Conservation (phyloP, 805 yeast genomes). For the Suhomyces faveliae region DNA sequence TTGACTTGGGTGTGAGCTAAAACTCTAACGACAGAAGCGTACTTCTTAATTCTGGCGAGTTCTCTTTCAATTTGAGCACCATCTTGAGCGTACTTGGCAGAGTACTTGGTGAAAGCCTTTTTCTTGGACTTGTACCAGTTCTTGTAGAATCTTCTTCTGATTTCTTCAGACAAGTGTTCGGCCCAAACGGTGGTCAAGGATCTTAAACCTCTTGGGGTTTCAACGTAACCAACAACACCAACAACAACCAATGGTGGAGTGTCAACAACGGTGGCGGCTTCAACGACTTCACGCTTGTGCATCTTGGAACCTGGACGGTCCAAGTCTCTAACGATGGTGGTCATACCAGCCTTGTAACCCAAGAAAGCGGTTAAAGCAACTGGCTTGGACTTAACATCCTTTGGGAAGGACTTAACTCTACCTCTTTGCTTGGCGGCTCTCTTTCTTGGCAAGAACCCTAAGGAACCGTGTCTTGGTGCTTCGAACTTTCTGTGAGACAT, state of each 20-base stretch:
- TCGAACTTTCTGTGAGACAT: constrained; percentile 99
- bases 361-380: constrained; percentile 99
- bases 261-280: constrained; percentile 99
- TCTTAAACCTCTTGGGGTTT: constrained; percentile 99
- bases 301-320: constrained; percentile 99
- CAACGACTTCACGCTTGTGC: constrained; percentile 99
- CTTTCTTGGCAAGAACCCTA: constrained; percentile 99
- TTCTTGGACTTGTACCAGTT: constrained; percentile 99
- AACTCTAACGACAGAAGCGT: constrained; percentile 98
- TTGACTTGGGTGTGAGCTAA: constrained; percentile 99
- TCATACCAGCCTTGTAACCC: constrained; percentile 99
- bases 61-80: constrained; percentile 89
- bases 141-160: constrained; percentile 99
- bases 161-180: constrained; percentile 98
- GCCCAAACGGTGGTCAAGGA: constrained; percentile 99
- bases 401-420: constrained; percentile 99
- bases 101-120: constrained; percentile 99
- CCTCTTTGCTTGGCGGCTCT: constrained; percentile 98
- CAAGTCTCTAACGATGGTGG: constrained; percentile 99
- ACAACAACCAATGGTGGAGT: constrained; percentile 98
- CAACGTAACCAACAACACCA: constrained; percentile 99
- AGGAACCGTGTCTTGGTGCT: constrained; percentile 99
- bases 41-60: constrained; percentile 97
- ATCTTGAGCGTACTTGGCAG: constrained; percentile 94
- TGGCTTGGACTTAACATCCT: constrained; percentile 96